phyloP scores from a whole-genome alignment of 768 basidiomycete genomes.

The Ephemerocybe angulata region DNA sequence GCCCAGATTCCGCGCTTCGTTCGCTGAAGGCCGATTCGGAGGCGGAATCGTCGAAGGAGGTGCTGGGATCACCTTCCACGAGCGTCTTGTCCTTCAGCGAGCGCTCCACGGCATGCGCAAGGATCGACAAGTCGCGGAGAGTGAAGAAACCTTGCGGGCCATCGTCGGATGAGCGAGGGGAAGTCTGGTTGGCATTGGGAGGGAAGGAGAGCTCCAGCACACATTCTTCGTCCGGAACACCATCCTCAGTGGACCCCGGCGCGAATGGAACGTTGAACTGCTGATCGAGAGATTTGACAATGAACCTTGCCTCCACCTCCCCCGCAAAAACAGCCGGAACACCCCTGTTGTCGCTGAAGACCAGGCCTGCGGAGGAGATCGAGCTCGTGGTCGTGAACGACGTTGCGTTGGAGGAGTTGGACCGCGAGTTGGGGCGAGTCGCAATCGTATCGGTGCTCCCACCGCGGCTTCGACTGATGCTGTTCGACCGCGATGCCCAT shows the following conservation, averaged over 20 bases:
- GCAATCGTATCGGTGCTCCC: not conserved
- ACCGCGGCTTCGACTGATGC: not conserved
- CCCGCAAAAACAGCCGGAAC: not conserved
- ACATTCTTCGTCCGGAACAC: too few species aligned
- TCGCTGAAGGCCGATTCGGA: not conserved
- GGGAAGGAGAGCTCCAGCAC: not conserved
- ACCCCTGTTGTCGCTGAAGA: not conserved
- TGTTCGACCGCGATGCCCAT: slow-evolving; percentile 4
- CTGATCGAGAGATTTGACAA: too few species aligned
- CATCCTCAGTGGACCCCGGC: too few species aligned
- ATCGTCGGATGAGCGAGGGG: not conserved
- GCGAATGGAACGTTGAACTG: too few species aligned
- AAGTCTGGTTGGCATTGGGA: not conserved
- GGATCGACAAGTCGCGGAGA: not conserved
- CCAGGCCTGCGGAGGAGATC: not conserved
- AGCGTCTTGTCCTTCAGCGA: not conserved
- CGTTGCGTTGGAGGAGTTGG: not conserved
- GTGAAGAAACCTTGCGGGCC: not conserved
- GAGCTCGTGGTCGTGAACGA: slow-evolving; percentile 2
- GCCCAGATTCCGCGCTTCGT: not conserved
- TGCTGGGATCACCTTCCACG: not conserved
- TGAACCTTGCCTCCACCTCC: not conserved
- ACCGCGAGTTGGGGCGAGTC: not conserved
- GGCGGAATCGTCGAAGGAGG: not conserved
- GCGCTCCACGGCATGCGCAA: not conserved